A percentile compares a stretch with the other conserved stretches of the same genome.
Evolutionary conservation across 148 eudicot genomes (phyloP).

Genomic region (Tetragonia tetragonoides): DNA sequence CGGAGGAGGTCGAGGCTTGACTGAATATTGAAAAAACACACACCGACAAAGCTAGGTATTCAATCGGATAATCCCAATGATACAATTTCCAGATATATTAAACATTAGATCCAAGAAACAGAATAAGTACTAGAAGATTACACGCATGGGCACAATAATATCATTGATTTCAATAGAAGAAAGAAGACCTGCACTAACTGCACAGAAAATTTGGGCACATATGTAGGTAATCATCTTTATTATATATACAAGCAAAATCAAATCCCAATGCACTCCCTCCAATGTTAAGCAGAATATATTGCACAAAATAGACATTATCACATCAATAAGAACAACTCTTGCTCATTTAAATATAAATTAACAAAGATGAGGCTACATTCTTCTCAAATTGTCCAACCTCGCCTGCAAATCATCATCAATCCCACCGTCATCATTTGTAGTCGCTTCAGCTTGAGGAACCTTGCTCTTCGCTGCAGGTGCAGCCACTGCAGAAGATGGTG

Average conservation of each 20-base stretch:
- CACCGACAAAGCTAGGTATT: no score
- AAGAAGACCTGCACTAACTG: not conserved
- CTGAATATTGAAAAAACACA: no score
- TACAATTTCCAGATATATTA: not conserved
- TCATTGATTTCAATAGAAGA: not conserved
- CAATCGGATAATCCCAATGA: no score
- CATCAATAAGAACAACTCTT: constrained; percentile 17
- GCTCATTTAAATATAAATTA: constrained; percentile 6
- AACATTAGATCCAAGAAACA: not conserved
- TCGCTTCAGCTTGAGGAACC: constrained; percentile 79
- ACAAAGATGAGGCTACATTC: constrained; percentile 43
- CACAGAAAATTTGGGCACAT: not conserved
- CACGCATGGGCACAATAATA: not conserved
- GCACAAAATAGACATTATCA: constrained; percentile 14
- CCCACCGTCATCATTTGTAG: constrained; percentile 63
- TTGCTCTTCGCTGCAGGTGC: constrained; percentile 77
- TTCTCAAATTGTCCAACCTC: constrained; percentile 89
- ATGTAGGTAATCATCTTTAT: not conserved
- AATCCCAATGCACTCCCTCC: constrained; percentile 4
- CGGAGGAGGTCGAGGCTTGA: no score
- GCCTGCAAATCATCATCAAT: constrained; percentile 93
- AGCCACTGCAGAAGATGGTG: constrained; percentile 83
- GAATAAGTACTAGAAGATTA: not conserved
- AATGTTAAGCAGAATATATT: constrained; percentile 18
- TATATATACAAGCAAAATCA: constrained; percentile 29